These are phyloP conservation scores for Aureobasidium sp. DNA, from an alignment of 2,329 filamentous ascomycete genomes.

Conservation along the genomic window DNA sequence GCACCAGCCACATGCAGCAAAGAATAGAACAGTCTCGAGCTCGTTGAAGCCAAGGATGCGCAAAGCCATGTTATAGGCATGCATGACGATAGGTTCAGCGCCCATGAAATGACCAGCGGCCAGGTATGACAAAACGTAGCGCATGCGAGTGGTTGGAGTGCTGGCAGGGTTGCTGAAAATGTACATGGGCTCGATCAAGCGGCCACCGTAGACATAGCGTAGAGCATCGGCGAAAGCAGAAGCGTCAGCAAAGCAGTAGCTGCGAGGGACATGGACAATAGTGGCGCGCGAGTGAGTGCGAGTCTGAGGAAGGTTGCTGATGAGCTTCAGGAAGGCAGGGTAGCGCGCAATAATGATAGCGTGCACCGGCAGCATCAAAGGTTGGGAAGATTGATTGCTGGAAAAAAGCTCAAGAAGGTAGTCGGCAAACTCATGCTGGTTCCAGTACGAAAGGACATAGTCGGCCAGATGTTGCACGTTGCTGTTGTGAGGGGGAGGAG, in stretches of 20 bases:
- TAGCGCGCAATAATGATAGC: slow-evolving; percentile 15
- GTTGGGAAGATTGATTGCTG: neutral
- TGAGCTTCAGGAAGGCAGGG: slow-evolving; percentile 11
- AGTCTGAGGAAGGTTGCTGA: neutral
- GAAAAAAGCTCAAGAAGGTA: slow-evolving; percentile 16
- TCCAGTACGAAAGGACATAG: slow-evolving; percentile 15
- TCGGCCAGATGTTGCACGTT: slow-evolving; percentile 12
- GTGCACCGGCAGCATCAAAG: slow-evolving; percentile 15
- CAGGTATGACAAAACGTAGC: slow-evolving; percentile 50
- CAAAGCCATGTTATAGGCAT: slow-evolving; percentile 51
- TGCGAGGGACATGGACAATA: slow-evolving; percentile 2
- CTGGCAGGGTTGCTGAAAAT: neutral
- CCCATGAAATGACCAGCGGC: slow-evolving; percentile 52
- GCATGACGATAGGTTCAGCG: slow-evolving; percentile 31
- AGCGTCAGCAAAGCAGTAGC: slow-evolving; percentile 11
- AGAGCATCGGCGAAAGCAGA: slow-evolving; percentile 15
- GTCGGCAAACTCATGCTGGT: slow-evolving; percentile 17
- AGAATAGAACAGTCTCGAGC: slow-evolving; percentile 51
- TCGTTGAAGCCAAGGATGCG: slow-evolving; percentile 54
- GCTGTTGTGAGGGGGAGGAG: slow-evolving; percentile 17
- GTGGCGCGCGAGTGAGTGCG: neutral
- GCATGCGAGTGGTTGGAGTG: neutral
- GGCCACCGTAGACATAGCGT: slow-evolving; percentile 15
- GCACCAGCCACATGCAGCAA: slow-evolving; percentile 29
- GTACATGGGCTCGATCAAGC: slow-evolving; percentile 9